phyloP scores from a whole-genome alignment of 2,329 filamentous ascomycete species.

The Sclerotinia nivalis region DNA sequence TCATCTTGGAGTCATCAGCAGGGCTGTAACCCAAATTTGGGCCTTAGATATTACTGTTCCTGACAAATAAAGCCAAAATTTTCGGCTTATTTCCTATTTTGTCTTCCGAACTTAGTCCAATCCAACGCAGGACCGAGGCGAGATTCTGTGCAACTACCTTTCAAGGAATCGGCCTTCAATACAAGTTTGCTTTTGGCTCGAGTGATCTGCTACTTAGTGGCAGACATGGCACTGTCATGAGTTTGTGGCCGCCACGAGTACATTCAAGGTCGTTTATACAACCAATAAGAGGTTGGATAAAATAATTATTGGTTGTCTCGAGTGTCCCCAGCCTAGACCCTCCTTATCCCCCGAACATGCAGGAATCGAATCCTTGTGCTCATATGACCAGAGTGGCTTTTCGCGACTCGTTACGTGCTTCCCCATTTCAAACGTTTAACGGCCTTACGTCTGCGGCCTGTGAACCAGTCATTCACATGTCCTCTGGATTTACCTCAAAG shows the following conservation, averaged over 20 bases:
- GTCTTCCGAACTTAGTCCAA: background rate
- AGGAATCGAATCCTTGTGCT: background rate
- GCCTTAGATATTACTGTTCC: background rate
- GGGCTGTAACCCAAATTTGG: background rate
- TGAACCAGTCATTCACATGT: background rate
- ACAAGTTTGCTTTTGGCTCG: background rate
- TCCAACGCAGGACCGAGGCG: background rate
- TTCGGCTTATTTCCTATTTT: slow-evolving; percentile 18
- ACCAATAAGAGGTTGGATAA: background rate
- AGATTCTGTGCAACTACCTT: background rate
- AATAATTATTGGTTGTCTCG: background rate
- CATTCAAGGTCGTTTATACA: background rate
- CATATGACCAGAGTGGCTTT: slow-evolving; percentile 4
- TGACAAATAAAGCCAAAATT: background rate
- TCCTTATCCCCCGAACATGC: background rate
- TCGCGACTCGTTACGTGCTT: slow-evolving; percentile 13
- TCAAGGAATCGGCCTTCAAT: background rate
- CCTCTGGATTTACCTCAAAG: background rate
- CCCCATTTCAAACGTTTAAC: background rate
- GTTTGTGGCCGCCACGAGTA: background rate
- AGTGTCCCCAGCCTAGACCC: background rate
- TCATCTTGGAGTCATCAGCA: slow-evolving; percentile 3
- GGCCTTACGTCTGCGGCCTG: background rate
- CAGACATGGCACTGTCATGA: background rate
- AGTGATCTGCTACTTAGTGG: background rate